Evolutionary conservation across 2,329 filamentous ascomycete genomes (phyloP).

Genomic region (Hymenoscyphus fructigenus): DNA sequence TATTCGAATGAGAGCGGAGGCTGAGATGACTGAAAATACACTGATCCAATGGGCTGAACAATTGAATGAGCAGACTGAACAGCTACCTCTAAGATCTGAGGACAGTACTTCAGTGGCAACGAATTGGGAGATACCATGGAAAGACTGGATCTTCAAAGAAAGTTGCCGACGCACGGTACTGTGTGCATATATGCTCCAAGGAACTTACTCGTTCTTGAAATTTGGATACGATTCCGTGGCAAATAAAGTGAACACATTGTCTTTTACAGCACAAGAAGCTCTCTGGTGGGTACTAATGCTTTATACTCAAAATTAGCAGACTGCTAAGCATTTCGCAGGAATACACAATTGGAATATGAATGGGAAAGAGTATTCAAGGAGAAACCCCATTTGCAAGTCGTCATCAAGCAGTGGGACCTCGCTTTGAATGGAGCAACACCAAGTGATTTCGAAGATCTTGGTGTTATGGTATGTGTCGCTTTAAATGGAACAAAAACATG

Average conservation of each 20-base stretch:
- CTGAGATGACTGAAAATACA: background rate
- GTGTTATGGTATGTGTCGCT: conserved; percentile 1
- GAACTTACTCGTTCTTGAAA: conserved; percentile 3
- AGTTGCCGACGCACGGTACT: background rate
- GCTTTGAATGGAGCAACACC: background rate
- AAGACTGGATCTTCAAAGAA: background rate
- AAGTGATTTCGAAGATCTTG: background rate
- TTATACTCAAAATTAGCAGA: background rate
- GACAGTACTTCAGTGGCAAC: background rate
- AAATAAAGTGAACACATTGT: background rate
- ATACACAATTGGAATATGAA: background rate
- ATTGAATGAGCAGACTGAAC: background rate
- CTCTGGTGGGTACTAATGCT: background rate
- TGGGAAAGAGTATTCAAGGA: background rate
- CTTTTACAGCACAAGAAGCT: background rate
- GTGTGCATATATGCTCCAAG: background rate
- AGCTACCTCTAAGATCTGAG: background rate
- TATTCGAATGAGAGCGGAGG: conserved; percentile 1
- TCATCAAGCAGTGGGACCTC: background rate
- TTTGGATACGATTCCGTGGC: conserved; percentile 1
- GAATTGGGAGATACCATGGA: background rate
- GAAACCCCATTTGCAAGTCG: background rate
- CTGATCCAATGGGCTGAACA: conserved; percentile 2
- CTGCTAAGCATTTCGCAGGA: background rate
- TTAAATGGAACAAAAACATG: background rate